These are phyloP conservation scores for Podospora pseudoanserina DNA, from an alignment of 495 filamentous ascomycete species.

Conservation along the genomic window DNA sequence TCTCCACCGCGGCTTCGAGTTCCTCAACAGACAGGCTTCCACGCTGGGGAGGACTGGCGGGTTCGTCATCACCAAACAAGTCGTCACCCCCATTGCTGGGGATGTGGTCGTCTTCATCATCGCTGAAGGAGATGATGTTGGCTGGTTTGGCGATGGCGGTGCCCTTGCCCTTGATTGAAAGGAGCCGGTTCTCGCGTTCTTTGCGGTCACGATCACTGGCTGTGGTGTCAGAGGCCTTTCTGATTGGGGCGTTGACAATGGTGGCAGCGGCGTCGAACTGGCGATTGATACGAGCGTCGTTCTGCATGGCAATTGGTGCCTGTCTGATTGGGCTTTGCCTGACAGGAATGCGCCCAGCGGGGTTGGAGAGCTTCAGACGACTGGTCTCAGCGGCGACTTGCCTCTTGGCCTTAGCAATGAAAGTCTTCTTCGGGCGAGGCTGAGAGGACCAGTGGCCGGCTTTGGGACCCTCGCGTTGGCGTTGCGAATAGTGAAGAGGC, in stretches of 20 bases:
- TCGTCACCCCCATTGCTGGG: background rate
- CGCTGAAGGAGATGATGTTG: constrained; percentile 24
- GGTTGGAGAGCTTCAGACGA: constrained; percentile 16
- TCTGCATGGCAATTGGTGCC: constrained; percentile 38
- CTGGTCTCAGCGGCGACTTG: constrained; percentile 6
- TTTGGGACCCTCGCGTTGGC: background rate
- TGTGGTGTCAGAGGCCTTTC: background rate
- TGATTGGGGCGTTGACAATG: constrained; percentile 6
- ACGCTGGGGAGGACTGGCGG: background rate
- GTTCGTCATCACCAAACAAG: constrained; percentile 13
- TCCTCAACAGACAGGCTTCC: background rate
- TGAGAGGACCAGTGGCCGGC: constrained; percentile 7
- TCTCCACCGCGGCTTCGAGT: background rate
- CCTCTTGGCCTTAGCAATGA: constrained; percentile 19
- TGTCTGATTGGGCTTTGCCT: constrained; percentile 35
- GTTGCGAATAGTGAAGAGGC: constrained; percentile 6
- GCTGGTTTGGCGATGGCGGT: constrained; percentile 2
- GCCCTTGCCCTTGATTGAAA: constrained; percentile 24
- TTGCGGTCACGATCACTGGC: constrained; percentile 9
- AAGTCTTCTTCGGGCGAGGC: constrained; percentile 15
- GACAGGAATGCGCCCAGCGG: constrained; percentile 23
- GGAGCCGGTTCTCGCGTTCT: constrained; percentile 28
- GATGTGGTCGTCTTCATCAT: constrained; percentile 19
- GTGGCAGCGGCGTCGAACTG: constrained; percentile 22
- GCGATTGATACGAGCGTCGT: constrained; percentile 31